Evolutionary conservation across 371 early-diverging fungal genomes (phyloP), one percentile per base, ranked within the genome.

Genomic region (Amoeboaphelidium protococcarum): DNA sequence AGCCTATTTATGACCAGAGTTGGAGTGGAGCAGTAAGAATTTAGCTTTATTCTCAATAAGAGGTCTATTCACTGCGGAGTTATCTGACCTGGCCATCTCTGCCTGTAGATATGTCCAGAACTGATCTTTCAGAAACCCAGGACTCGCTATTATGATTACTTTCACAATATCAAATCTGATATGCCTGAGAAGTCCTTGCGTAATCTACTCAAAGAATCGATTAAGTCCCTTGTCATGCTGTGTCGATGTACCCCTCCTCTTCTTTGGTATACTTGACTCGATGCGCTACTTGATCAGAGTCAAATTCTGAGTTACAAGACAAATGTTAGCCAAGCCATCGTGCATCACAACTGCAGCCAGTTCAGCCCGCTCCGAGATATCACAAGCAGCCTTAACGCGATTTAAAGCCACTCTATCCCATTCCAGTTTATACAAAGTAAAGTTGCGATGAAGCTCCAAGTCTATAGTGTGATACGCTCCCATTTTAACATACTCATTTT

Each of bases 391-490:
- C 21, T 78, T 67, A 23, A 95, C 74, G 41, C 90, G 70, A 48
- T 88, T 82, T 43, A 90, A 62, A 23, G 82, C 68, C 46, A 95
- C 83, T 2, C 71, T 62, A 58, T 95, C 96, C 94, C 94, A 95
- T 50, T 82, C 80, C 24, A 68, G 62, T 61, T 95, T 95, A 41
- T 63, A 58, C 24, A 95, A 55, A 0, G 84, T 83, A 50, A 91
- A 85, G 42, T 73, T 73, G 47, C 82, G 71, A 58, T 88, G 78
- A 56, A 84, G 59, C 54, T 87, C 89, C 47, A 95, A 61, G 55
- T 92, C 94, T 46, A 92, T 66, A 1, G 92, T 92, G 64, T 92
- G 94, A 62, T 82, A 90, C 27, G 75, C 76, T 19, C 89, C 91
- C 66, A 90, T 61, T 84, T 89, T 86, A 47, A 91, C 90, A 57